phyloP scores from a whole-genome alignment of 2,329 filamentous ascomycete species.

The Pyrenophora teres region DNA sequence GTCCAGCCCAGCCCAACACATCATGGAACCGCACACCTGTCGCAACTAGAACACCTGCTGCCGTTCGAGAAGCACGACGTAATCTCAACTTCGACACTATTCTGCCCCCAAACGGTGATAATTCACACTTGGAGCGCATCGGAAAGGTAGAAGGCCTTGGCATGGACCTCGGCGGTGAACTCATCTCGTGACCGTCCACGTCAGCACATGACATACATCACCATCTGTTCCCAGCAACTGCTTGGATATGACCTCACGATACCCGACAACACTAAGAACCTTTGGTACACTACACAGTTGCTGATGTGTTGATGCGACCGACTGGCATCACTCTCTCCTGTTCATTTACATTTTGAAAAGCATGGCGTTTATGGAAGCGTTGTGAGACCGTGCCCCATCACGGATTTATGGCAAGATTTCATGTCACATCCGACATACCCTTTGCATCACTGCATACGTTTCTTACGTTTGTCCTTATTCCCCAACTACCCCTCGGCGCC shows the following conservation, averaged over 20 bases:
- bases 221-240: conserved; percentile 3
- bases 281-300: conserved; percentile 3
- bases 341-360: conserved; percentile 22
- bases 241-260: conserved; percentile 32
- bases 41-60: conserved; percentile 69
- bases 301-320: conserved; percentile 1
- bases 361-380: conserved; percentile 24
- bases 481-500: conserved; percentile 22
- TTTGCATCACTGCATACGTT: conserved; percentile 10
- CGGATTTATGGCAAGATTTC: conserved; percentile 4
- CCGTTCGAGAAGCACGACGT: conserved; percentile 70
- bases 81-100: conserved; percentile 82
- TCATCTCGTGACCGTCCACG: conserved; percentile 53
- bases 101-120: conserved; percentile 59
- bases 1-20: conserved; percentile 75
- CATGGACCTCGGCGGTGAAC: conserved; percentile 69
- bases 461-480: conserved; percentile 3
- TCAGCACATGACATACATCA: conserved; percentile 13
- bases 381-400: conserved; percentile 1
- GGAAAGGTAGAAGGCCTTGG: conserved; percentile 60
- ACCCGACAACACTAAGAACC: conserved; percentile 20
- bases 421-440: conserved; percentile 8
- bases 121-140: conserved; percentile 47
- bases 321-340: conserved; percentile 10
- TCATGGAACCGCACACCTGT: conserved; percentile 70